phyloP scores from a whole-genome alignment of 768 basidiomycete species.

The Suillus cothurnatus region DNA sequence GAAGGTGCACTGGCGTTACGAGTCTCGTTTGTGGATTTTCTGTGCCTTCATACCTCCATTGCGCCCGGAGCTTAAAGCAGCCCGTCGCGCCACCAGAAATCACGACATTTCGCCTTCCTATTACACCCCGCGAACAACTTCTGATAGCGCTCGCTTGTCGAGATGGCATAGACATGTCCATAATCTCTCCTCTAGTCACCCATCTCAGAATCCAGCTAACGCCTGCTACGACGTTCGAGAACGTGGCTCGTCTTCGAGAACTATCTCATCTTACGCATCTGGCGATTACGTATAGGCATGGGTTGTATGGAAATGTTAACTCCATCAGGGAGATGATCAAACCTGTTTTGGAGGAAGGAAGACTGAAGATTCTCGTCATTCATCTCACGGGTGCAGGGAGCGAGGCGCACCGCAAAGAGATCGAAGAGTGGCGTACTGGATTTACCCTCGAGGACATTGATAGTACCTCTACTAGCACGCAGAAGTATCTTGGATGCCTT shows the following conservation, averaged over 20 bases:
- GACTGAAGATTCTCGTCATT: conserved; percentile 12
- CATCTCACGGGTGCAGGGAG: conserved; percentile 12
- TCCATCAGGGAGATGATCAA: conserved; percentile 8
- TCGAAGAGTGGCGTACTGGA: conserved; percentile 12
- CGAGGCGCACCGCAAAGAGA: conserved; percentile 12
- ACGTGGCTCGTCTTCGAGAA: conserved; percentile 13
- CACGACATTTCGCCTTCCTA: conserved; percentile 6
- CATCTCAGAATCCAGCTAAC: conserved; percentile 37
- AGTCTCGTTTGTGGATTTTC: conserved; percentile 41
- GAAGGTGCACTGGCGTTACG: conserved; percentile 32
- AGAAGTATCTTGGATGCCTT: background rate
- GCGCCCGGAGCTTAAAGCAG: background rate
- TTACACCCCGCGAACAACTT: conserved; percentile 33
- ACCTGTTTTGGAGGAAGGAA: conserved; percentile 12
- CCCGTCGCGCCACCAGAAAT: background rate
- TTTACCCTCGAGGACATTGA: background rate
- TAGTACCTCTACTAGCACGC: background rate
- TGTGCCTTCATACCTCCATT: conserved; percentile 26
- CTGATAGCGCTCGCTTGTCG: conserved; percentile 37
- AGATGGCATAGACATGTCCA: conserved; percentile 36
- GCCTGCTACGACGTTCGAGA: conserved; percentile 10
- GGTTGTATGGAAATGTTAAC: background rate
- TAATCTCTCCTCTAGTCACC: conserved; percentile 33
- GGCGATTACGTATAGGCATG: conserved; percentile 15
- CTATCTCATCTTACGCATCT: conserved; percentile 20